Evolutionary conservation across 2,329 filamentous ascomycete genomes (phyloP).

Genomic region (Colletotrichum spaethianum): DNA sequence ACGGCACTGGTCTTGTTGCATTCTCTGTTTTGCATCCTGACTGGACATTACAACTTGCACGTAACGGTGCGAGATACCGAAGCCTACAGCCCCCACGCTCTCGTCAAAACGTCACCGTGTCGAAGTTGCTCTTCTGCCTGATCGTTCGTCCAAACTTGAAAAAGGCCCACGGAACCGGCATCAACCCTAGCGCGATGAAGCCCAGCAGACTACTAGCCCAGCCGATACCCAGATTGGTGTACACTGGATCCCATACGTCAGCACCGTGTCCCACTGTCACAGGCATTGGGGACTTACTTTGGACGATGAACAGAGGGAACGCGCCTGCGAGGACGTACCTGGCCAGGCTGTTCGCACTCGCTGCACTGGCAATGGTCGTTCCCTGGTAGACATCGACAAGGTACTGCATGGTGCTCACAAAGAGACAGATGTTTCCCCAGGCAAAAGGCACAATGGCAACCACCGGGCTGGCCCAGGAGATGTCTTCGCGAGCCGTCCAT

Average conservation of each 20-base stretch:
- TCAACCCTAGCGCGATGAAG: constrained; percentile 61
- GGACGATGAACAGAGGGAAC: constrained; percentile 74
- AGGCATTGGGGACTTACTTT: constrained; percentile 56
- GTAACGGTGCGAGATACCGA: background rate
- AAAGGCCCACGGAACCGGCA: constrained; percentile 68
- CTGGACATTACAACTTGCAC: background rate
- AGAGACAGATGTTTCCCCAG: constrained; percentile 73
- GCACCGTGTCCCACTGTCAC: background rate
- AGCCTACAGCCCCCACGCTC: constrained; percentile 43
- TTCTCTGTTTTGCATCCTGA: background rate
- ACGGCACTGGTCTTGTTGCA: background rate
- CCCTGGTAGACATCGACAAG: constrained; percentile 70
- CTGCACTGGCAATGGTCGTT: constrained; percentile 68
- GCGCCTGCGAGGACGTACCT: constrained; percentile 69
- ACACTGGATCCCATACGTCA: constrained; percentile 53
- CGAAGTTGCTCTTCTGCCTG: constrained; percentile 56
- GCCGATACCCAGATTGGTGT: constrained; percentile 56
- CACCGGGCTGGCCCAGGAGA: constrained; percentile 66
- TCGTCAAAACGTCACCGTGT: constrained; percentile 49
- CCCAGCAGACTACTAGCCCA: constrained; percentile 64
- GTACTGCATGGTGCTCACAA: constrained; percentile 68
- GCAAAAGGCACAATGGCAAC: constrained; percentile 69
- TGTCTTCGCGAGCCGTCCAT: constrained; percentile 64
- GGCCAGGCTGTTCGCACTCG: constrained; percentile 71
- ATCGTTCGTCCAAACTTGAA: constrained; percentile 63